Conservation (phyloP, 1,139 yeast genomes). For the Yamadazyma membranifaciens region DNA sequence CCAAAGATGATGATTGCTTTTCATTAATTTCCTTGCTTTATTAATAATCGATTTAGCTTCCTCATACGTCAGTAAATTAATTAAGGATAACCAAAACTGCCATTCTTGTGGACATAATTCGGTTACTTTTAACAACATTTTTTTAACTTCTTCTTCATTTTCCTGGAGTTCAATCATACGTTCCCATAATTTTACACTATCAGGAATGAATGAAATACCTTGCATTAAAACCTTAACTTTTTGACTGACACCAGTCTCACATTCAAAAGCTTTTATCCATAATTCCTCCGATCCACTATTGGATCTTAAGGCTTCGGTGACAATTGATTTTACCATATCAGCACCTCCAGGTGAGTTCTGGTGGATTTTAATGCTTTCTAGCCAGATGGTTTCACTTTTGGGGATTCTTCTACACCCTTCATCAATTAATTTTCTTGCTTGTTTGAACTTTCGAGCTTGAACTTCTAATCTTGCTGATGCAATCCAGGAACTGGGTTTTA, state of each 20-base stretch:
- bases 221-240: slow-evolving; percentile 51
- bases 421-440: slow-evolving; percentile 60
- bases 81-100: slow-evolving; percentile 58
- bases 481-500: slow-evolving; percentile 80
- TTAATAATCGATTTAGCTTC: slow-evolving; percentile 58
- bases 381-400: slow-evolving; percentile 72
- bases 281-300: slow-evolving; percentile 56
- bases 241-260: slow-evolving; percentile 52
- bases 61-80: slow-evolving; percentile 42
- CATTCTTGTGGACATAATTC: slow-evolving; percentile 66
- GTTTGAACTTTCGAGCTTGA: slow-evolving; percentile 51
- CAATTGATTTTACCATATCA: slow-evolving; percentile 50
- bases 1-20: slow-evolving; percentile 62
- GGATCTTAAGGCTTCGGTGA: slow-evolving; percentile 62
- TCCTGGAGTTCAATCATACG: slow-evolving; percentile 52
- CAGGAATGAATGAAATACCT: slow-evolving; percentile 55
- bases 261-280: slow-evolving; percentile 70
- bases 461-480: slow-evolving; percentile 83
- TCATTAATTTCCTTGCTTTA: slow-evolving; percentile 55
- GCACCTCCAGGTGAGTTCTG: slow-evolving; percentile 39
- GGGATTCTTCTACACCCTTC: slow-evolving; percentile 77
- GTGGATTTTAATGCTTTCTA: slow-evolving; percentile 74
- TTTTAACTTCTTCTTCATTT: slow-evolving; percentile 42
- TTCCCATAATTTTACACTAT: slow-evolving; percentile 51
- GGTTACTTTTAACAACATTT: slow-evolving; percentile 64